A percentile compares a stretch with the other conserved stretches of the same genome.
phyloP scores from a whole-genome alignment of 495 filamentous ascomycete species.

The Mytilinidion resinicola region DNA sequence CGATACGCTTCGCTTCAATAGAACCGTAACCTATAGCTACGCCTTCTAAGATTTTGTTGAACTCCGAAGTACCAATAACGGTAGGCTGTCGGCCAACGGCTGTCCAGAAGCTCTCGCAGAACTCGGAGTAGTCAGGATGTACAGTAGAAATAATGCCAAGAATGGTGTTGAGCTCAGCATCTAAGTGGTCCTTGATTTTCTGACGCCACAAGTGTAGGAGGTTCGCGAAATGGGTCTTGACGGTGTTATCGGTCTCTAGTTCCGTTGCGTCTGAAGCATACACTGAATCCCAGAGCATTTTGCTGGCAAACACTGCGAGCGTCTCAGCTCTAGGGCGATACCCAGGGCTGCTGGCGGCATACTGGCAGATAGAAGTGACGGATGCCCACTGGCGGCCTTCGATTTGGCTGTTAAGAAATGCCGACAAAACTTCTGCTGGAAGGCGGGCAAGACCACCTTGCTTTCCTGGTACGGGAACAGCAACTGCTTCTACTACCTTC shows the following conservation, averaged over 20 bases:
- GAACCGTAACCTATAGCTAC: slow-evolving; percentile 22
- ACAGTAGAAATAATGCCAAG: slow-evolving; percentile 18
- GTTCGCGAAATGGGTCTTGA: slow-evolving; percentile 4
- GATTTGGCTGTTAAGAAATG: slow-evolving; percentile 48
- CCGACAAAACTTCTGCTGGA: slow-evolving; percentile 41
- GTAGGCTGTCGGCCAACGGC: slow-evolving; percentile 6
- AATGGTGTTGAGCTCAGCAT: slow-evolving; percentile 16
- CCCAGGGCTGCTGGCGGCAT: slow-evolving; percentile 33
- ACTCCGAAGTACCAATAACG: slow-evolving; percentile 11
- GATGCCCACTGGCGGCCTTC: slow-evolving; percentile 43
- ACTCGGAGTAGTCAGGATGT: slow-evolving; percentile 7
- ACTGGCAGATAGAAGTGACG: slow-evolving; percentile 41
- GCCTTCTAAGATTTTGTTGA: slow-evolving; percentile 21
- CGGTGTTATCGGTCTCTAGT: slow-evolving; percentile 11
- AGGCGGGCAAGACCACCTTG: slow-evolving; percentile 3
- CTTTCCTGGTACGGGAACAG: slow-evolving; percentile 1
- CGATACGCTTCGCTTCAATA: slow-evolving; percentile 12
- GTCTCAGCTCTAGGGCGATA: slow-evolving; percentile 18
- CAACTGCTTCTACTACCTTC: slow-evolving; percentile 34
- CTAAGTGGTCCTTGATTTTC: not conserved
- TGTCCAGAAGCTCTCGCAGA: slow-evolving; percentile 15
- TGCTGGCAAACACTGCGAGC: slow-evolving; percentile 21
- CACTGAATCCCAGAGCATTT: too few relatives aligned
- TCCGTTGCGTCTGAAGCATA: slow-evolving; percentile 3
- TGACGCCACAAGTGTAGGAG: slow-evolving; percentile 20